Base-by-base conservation (phyloP, 768 basidiomycete genomes). In the Phaffia australis region DNA sequence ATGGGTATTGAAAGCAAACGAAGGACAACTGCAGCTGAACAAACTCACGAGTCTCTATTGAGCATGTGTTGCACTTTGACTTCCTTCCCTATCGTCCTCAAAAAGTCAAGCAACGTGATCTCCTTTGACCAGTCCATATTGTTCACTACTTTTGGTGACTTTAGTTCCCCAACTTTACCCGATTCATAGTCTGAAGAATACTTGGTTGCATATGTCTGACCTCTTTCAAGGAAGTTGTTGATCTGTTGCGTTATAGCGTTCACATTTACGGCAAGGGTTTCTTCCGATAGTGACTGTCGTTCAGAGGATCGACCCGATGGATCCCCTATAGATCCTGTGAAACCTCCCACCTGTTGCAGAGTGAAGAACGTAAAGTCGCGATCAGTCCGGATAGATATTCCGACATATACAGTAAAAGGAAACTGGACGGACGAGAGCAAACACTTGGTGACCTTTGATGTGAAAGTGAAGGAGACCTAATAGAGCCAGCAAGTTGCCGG, bases 311-410 rank as follows among this genome's bases (percentile, higher is more conserved):
- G 82, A 1, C 95, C 94, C 4, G 93, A 94, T 9, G 95, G 95
- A 74, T 99, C 95, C 7, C 95, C 95, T 55, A 99, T 86, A n/a
- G 87, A 84, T 11, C 91, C 95, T 0, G 94, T 98, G 11, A 91
- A 93, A 0, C 91, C 92, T 42, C 95, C 94, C 74, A 97, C 87
- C 94, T 98, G 73, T 1, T 25, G 23, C 9, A 9, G 46, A 52
- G 54, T 42, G 65, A 54, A 8, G 2, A 19, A 8, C 3, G 8
- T 52, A 16, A 32, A 51, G 21, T 49, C 15, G 55, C 15, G 18
- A 56, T 29, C n/a, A 35, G 48, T 25, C 32, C 56, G 15, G n/a
- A 9, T 0, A 49, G 46, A 29, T n/a, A 32, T 11, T 23, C 9
- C n/a, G n/a, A 14, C 0, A 11, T 8, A 1, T 16, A 16, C 29